Evolutionary conservation across 2,329 filamentous ascomycete species (phyloP).

Genomic region (Iodosphaeria phyllophila): DNA sequence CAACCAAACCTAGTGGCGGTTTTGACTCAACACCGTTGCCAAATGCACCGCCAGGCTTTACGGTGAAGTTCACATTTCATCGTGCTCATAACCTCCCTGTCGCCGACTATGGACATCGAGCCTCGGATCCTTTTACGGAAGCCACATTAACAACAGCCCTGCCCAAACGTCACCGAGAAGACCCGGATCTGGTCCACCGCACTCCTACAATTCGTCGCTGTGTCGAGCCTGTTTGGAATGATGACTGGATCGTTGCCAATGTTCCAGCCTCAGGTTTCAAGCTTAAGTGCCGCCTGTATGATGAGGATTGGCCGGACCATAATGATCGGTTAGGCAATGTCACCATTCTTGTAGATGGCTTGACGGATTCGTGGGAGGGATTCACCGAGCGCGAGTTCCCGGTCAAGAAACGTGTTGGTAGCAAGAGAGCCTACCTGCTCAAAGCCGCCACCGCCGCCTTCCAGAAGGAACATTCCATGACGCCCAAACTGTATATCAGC

Average conservation of each 20-base stretch:
- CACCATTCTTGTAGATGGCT: conserved; percentile 41
- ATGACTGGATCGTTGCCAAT: conserved; percentile 76
- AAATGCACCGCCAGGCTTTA: conserved; percentile 58
- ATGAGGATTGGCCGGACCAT: conserved; percentile 73
- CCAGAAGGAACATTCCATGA: conserved; percentile 42
- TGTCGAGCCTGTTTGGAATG: conserved; percentile 64
- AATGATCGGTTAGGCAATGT: conserved; percentile 82
- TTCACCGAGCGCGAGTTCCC: conserved; percentile 43
- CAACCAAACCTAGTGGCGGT: conserved; percentile 47
- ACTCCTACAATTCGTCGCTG: conserved; percentile 58
- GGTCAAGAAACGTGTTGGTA: conserved; percentile 69
- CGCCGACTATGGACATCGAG: conserved; percentile 57
- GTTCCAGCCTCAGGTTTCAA: conserved; percentile 64
- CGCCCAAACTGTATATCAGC: conserved; percentile 52
- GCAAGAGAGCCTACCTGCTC: conserved; percentile 68
- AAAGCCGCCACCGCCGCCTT: conserved; percentile 49
- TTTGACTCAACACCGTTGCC: conserved; percentile 68
- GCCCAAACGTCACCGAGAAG: conserved; percentile 69
- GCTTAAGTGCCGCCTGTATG: conserved; percentile 73
- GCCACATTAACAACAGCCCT: conserved; percentile 56
- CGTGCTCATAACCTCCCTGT: conserved; percentile 64
- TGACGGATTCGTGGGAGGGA: conserved; percentile 50
- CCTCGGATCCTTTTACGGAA: conserved; percentile 68
- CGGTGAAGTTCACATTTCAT: conserved; percentile 69
- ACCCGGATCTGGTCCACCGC: conserved; percentile 55